These are phyloP conservation scores for Gracilariopsis chorda DNA, from an alignment of 23 red algal species.

Conservation along the genomic window DNA sequence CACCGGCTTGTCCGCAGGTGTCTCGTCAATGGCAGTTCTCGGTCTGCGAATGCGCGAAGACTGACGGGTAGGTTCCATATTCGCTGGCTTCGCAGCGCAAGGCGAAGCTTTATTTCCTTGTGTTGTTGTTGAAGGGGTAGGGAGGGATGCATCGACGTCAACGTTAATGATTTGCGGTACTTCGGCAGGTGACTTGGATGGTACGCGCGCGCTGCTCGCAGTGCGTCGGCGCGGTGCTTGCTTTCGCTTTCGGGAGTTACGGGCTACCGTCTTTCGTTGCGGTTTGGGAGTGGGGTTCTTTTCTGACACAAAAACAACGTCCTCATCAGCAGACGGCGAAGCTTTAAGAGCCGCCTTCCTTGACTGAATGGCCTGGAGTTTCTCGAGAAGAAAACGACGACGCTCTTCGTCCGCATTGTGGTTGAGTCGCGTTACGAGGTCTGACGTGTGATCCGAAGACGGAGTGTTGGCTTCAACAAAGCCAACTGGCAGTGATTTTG, in stretches of 20 bases:
- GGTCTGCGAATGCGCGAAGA: conserved; percentile 41
- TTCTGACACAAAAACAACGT: neutral
- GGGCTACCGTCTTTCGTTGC: neutral
- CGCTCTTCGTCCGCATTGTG: conserved; percentile 18
- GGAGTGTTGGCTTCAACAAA: neutral
- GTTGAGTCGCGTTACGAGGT: conserved; percentile 8
- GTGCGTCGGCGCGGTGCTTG: neutral
- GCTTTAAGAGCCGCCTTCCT: conserved; percentile 8
- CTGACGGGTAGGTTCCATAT: neutral
- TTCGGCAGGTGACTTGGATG: neutral
- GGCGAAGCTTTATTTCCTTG: neutral
- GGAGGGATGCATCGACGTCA: neutral
- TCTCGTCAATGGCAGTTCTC: neutral
- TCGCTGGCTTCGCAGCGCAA: neutral
- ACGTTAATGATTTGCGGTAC: conserved; percentile 16
- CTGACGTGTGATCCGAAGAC: neutral
- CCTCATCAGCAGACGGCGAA: neutral
- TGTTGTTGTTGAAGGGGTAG: neutral
- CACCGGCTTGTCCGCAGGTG: neutral
- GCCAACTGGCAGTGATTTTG: neutral
- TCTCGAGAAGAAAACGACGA: conserved; percentile 13
- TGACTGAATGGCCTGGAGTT: conserved; percentile 27
- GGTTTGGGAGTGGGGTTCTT: neutral
- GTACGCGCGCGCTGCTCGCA: neutral
- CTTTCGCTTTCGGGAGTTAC: neutral